phyloP scores from a whole-genome alignment of 2,329 filamentous ascomycete genomes.

The Talaromyces rugulosus region DNA sequence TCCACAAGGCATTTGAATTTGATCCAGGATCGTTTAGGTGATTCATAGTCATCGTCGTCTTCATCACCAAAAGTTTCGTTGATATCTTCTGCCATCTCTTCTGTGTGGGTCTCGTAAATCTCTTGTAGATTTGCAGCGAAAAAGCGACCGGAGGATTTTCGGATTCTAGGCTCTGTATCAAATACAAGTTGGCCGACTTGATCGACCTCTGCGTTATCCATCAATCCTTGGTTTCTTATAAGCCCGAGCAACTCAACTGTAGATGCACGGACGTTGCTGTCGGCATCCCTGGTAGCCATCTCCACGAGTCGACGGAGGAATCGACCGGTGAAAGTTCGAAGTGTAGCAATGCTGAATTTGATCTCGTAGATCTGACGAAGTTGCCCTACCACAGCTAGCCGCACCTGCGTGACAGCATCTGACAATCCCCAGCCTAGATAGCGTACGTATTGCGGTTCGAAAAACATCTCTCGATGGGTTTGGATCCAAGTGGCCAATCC shows the following conservation, averaged over 20 bases:
- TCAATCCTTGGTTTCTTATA: constrained; percentile 75
- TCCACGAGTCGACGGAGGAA: constrained; percentile 85
- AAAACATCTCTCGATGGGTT: constrained; percentile 78
- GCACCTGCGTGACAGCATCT: constrained; percentile 68
- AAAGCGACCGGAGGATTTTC: constrained; percentile 85
- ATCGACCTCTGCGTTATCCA: constrained; percentile 90
- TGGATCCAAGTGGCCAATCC: constrained; percentile 87
- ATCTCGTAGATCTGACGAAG: constrained; percentile 74
- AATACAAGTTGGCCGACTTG: constrained; percentile 82
- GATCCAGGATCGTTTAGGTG: constrained; percentile 78
- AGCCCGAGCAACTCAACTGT: constrained; percentile 79
- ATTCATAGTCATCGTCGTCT: constrained; percentile 65
- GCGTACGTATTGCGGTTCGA: constrained; percentile 83
- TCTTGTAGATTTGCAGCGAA: constrained; percentile 86
- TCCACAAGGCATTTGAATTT: constrained; percentile 88
- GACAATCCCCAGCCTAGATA: constrained; percentile 96
- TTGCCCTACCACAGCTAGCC: constrained; percentile 83
- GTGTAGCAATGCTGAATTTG: constrained; percentile 67
- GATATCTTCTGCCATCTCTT: constrained; percentile 77
- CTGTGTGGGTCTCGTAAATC: constrained; percentile 70
- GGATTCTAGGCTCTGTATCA: constrained; percentile 76
- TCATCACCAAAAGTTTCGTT: constrained; percentile 73
- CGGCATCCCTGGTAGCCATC: constrained; percentile 83
- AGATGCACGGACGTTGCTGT: constrained; percentile 72
- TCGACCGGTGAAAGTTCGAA: constrained; percentile 89